Percentiles rank a stretch among this genome's conserved stretches.
Conservation (phyloP, 1,284 basidiomycete genomes). For the Singerocomus inundabilis region DNA sequence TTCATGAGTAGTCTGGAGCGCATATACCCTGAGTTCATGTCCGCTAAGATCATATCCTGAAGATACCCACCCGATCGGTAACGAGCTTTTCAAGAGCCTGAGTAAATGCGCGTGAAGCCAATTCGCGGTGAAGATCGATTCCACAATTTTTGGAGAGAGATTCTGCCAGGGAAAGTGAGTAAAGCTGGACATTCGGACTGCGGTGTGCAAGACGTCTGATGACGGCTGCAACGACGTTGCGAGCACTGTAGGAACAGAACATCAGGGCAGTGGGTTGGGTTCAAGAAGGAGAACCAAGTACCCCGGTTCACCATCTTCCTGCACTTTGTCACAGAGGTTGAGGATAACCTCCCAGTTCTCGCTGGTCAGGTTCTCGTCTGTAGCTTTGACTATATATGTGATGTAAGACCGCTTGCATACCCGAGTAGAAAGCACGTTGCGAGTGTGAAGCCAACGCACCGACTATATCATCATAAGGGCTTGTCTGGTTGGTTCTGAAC, state of each 20-base stretch:
- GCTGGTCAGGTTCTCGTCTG: conserved; percentile 89
- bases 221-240: conserved; percentile 81
- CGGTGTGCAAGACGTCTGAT: conserved; percentile 92
- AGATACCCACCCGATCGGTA: conserved; percentile 69
- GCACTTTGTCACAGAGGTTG: conserved; percentile 95
- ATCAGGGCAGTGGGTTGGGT: conserved; percentile 17
- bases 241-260: conserved; percentile 56
- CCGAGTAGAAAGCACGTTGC: conserved; percentile 1
- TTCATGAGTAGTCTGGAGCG: conserved; percentile 76
- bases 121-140: conserved; percentile 79
- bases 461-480: conserved; percentile 93
- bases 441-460: conserved; percentile 50
- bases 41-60: background rate
- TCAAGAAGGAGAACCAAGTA: conserved; percentile 37
- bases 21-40: conserved; percentile 3
- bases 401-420: conserved; percentile 1
- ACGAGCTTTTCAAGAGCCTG: conserved; percentile 84
- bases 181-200: conserved; percentile 96
- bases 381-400: conserved; percentile 73
- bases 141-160: conserved; percentile 91
- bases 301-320: conserved; percentile 84
- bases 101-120: conserved; percentile 90
- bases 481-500: conserved; percentile 66
- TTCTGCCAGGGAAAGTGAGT: conserved; percentile 85
- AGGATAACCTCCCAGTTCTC: conserved; percentile 97